Evolutionary conservation across 129 eudicot species (phyloP), one percentile per base, ranked within the genome.

Genomic region (Helianthus tuberosus): DNA sequence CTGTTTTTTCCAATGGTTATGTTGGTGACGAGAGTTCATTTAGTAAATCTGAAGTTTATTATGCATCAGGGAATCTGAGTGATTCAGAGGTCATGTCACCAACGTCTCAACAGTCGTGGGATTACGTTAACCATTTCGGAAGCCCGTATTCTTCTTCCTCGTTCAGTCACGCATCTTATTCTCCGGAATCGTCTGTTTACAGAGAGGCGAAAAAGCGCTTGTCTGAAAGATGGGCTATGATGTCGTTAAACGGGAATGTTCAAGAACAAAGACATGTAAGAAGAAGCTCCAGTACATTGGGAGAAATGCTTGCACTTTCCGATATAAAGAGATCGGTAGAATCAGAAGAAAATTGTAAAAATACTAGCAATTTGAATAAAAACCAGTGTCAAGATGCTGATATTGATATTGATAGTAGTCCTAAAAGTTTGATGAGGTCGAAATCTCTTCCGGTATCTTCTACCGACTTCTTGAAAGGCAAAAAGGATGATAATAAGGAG

Each of bases 231-330:
- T 95, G 99, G 99, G 92, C 99, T 46, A 78, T 95, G 89, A 85
- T 91, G 95, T 76, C 97, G 7, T 83, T 94, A 76, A 87, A 77
- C 64, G 96, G 92, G 32, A 81, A 69, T 81, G 83, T 64, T 77
- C 86, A 74, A 73, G 99, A 91, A 62, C 96, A 78, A 68, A 83
- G 88, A 85, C 90, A 78, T 39, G 49, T 80, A 20, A 79, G 87
- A 50, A 88, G 94, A 79, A 91, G 90, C 80, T 91, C 99, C 14
- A 91, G 96, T 78, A 95, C 99, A 60, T 80, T 95, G 62, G 99
- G 99, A 8, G 99, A 95, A 74, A 95, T 95, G 99, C 99, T 95
- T 78, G 94, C 97, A 36, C 96, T 95, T 80, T 88, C 99, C 20
- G 99, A 91, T 68, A 46, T 61, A 5, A 91, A 85, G 75, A 91